These are phyloP conservation scores for Draba incana DNA, from an alignment of 345 rosid species.

Conservation along the genomic window DNA sequence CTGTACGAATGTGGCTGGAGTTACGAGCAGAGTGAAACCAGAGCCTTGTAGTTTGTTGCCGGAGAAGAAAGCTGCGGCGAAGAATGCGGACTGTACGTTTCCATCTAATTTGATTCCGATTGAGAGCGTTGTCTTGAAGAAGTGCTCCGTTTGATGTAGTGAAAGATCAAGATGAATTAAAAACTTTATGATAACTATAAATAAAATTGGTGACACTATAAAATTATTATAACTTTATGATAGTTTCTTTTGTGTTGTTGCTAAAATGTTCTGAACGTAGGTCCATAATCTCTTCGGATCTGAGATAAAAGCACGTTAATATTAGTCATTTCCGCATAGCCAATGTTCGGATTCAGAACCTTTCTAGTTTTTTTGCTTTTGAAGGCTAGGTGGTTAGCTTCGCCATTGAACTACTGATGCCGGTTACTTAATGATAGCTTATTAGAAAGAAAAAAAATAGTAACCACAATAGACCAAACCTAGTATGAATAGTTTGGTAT, in stretches of 20 bases:
- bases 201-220: no score
- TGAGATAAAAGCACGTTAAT: no score
- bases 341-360: no score
- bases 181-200: background rate
- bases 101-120: slow-evolving; percentile 64
- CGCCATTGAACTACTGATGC: no score
- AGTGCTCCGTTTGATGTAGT: slow-evolving; percentile 43
- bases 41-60: slow-evolving; percentile 57
- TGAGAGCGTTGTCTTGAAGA: slow-evolving; percentile 52
- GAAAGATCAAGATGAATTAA: background rate
- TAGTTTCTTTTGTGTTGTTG: background rate
- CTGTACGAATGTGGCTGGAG: slow-evolving; percentile 65
- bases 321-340: no score
- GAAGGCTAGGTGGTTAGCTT: no score
- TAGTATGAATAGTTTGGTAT: no score
- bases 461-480: no score
- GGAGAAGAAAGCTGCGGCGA: slow-evolving; percentile 43
- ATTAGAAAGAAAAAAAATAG: background rate
- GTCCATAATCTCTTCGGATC: no score
- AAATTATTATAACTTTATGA: background rate
- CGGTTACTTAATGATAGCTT: background rate
- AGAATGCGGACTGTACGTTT: slow-evolving; percentile 51
- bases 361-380: no score
- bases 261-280: no score
- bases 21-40: slow-evolving; percentile 60